Evolutionary conservation across 306 rosid genomes (phyloP), one percentile per base, ranked within the genome.

Genomic region (Castanea sativa): DNA sequence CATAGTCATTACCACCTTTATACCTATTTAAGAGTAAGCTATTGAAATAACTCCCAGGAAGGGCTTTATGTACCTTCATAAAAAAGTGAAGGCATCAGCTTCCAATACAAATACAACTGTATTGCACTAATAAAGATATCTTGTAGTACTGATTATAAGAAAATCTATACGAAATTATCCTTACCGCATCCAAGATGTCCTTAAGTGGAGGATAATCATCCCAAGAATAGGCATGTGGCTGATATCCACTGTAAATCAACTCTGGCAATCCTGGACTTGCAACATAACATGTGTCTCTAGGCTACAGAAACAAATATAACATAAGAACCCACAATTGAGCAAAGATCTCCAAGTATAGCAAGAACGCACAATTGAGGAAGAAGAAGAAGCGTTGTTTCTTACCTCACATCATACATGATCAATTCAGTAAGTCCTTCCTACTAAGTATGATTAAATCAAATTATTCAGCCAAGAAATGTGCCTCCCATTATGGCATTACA

Each of bases 11-110:
- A 71, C 99, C 98, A 76, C 91, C 89, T 72, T 89, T 89, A 79
- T 92, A 95, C 86, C 97, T 94, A 83, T 94, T 91, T 67, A 94
- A 76, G 69, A 94, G 89, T 76, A 92, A 85, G 94, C 99, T 94
- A 82, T 94, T 92, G 80, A 94, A 94, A 83, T 81, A 86, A 84
- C 94, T 94, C 79, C 94, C 95, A 7, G 99, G 97, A 80, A 94
- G 92, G 70, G 92, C 97, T 77, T 92, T 84, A 63, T 87, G 97
- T 72, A 94, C 97, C 99, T 94, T 78, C 83, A 74, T 20, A 83
- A 73, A 63, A 53, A 68, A 80, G 76, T 8, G 56, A 35, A 76
- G 69, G 71, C 13, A 63, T 41, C 68, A 32, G 81, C 74, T 38
- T 20, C 59, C 61, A 67, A 29, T 20, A 70, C 27, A 56, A 69